Evolutionary conservation across 495 filamentous ascomycete genomes (phyloP), one percentile per base, ranked within the genome.

Genomic region (Penicillium bovifimosum): DNA sequence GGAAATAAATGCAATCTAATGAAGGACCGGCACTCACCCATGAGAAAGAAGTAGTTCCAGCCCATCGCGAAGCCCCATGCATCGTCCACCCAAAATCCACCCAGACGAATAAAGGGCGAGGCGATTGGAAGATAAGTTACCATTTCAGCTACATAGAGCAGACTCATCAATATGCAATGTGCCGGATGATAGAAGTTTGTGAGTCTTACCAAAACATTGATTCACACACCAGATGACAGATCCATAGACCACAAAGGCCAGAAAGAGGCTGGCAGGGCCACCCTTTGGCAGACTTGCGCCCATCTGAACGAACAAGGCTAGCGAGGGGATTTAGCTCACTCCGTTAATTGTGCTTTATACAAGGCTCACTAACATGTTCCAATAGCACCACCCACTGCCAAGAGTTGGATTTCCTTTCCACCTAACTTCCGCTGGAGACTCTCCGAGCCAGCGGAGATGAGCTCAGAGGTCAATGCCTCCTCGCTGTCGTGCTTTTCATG

Each of bases 81-180:
- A 50, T 77, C 86, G 65, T 90, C 86, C 20, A 91, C 86, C 70
- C 82, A 91, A 44, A 79, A 76, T n/a, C 86, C 86, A n/a, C 85
- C 86, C 58, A 91, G 83, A n/a, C 86, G 83, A 61, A 91, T 86
- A 60, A 91, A 91, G 2, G 86, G 86, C 10, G 83, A 86, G 9
- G 82, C 82, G 33, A 92, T 83, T 9, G 88, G 87, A 40, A 90
- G 72, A 54, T 86, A 90, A 4, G 83, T 85, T 5, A 86, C 84
- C 84, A 91, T 89, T 64, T 91, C 88, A 4, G 85, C 84, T 78
- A 83, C 79, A 58, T 3, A 26, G 4, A 38, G 4, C 34, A 16
- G 11, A 10, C 34, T 29, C 9, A 41, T 71, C 64, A 73, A 18
- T 10, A 36, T 14, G 34, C 34, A 16, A 10, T 36, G 34, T 36